These are phyloP conservation scores for Trichoderma arundinaceum DNA, from an alignment of 2,329 filamentous ascomycete genomes.

Conservation along the genomic window DNA sequence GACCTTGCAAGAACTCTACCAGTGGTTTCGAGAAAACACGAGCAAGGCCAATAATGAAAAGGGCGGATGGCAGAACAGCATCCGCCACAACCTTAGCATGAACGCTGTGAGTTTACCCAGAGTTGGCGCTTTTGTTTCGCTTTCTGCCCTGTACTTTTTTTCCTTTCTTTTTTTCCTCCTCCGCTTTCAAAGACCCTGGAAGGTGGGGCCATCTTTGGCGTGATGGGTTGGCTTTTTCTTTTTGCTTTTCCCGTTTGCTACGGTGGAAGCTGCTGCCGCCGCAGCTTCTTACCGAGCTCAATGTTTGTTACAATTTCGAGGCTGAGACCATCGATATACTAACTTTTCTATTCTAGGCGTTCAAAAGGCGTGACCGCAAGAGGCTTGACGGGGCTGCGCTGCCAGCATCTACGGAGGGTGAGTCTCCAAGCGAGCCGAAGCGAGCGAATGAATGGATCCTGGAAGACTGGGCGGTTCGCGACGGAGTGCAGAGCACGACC, in stretches of 20 bases:
- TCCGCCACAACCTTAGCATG: conserved; percentile 95
- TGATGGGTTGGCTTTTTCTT: not conserved
- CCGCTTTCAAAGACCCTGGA: not conserved
- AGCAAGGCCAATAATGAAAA: conserved; percentile 76
- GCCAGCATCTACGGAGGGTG: conserved; percentile 34
- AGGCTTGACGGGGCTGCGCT: conserved; percentile 1
- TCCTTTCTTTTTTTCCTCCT: not conserved
- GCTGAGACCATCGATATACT: conserved; percentile 18
- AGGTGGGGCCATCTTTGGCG: not conserved
- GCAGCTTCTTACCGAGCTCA: not conserved
- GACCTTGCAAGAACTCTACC: conserved; percentile 84
- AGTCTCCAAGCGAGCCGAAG: conserved; percentile 50
- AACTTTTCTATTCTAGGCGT: conserved; percentile 43
- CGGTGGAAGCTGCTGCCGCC: not conserved
- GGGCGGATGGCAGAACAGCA: conserved; percentile 93
- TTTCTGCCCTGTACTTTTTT: not conserved
- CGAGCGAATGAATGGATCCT: conserved; percentile 81
- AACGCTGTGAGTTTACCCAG: conserved; percentile 69
- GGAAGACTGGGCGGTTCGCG: conserved; percentile 67
- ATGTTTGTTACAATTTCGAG: conserved; percentile 3
- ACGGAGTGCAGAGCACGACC: conserved; percentile 86
- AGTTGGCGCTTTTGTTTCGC: not conserved
- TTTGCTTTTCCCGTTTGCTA: conserved; percentile 10
- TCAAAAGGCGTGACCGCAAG: conserved; percentile 48
- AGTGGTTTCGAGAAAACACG: conserved; percentile 86